Base-by-base conservation (phyloP, 2,329 filamentous ascomycete genomes). In the Hypoxylon sp. region DNA sequence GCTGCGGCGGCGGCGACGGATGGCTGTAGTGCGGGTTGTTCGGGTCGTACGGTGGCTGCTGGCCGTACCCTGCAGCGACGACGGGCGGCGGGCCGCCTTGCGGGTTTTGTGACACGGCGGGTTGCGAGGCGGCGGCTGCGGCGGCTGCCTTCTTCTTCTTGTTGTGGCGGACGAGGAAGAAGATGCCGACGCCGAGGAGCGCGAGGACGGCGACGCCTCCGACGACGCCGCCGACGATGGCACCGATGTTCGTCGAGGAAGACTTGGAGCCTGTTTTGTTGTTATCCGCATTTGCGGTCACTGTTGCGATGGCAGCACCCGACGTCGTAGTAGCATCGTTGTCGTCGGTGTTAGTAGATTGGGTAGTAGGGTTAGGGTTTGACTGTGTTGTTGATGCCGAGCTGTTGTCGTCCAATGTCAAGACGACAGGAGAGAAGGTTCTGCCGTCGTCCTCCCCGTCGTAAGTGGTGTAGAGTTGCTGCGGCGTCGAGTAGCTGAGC, bases 211-310 rank as follows among this genome's bases (percentile, higher is more conserved):
- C 78, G 3, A 82, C 76, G 11, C 82, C 82, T n/a, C 81, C 82
- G 8, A 84, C 79, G 2, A 77, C 75, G 24, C 81, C 82, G 10
- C 82, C 82, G 6, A 74, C 80, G 44, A 85, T 84, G 15, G 81
- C 76, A 4, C 79, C 82, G 10, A 78, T 70, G 52, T 75, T 75
- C 6, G 74, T 72, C 15, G 65, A 68, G 20, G 64, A 57, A 24
- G 56, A 74, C 6, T 74, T 70, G n/a, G 67, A 69, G 20, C 63
- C 62, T 17, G 44, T 49, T 19, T 22, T 39, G 43, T 37, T 59
- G 43, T 28, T 37, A 2, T 7, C 46, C 1, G 52, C 4, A 26
- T 7, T 6, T 20, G 53, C 32, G 17, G 43, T 61, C 15, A 53
- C 17, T n/a, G 20, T 24, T n/a, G 56, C 28, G 15, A 43, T 28